Evolutionary conservation across 75 land plant species (phyloP).

Genomic region (Picea sitchensis): DNA sequence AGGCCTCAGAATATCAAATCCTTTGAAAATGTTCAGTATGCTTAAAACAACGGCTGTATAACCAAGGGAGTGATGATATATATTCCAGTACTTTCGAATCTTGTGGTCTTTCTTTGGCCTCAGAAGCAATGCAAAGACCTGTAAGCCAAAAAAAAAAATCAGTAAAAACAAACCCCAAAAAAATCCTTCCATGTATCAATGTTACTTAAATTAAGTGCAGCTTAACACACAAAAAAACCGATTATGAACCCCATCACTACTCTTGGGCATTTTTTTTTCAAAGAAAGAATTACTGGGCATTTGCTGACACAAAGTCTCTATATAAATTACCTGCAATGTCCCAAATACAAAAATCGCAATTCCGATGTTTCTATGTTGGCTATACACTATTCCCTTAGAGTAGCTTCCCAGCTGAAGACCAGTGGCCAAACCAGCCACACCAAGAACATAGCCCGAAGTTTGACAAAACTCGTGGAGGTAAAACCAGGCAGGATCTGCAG

Average conservation of each 20-base stretch:
- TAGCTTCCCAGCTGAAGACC: slow-evolving; percentile 54
- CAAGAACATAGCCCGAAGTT: slow-evolving; percentile 47
- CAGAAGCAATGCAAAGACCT: slow-evolving; percentile 47
- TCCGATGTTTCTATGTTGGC: slow-evolving; percentile 48
- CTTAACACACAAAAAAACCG: too few species aligned
- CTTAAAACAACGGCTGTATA: slow-evolving; percentile 28
- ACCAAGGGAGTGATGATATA: slow-evolving; percentile 47
- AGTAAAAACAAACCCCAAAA: too few species aligned
- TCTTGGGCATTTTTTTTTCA: too few species aligned
- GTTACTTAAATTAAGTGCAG: too few species aligned
- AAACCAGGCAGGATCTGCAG: slow-evolving; percentile 75
- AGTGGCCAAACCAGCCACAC: slow-evolving; percentile 73
- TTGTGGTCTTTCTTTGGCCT: slow-evolving; percentile 64
- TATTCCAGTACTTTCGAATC: slow-evolving; percentile 41
- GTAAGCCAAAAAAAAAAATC: not conserved
- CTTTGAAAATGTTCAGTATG: slow-evolving; percentile 58
- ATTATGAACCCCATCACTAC: too few species aligned
- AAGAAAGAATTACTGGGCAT: too few species aligned
- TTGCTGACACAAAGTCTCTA: not conserved
- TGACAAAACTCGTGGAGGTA: slow-evolving; percentile 68
- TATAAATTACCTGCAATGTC: slow-evolving; percentile 47
- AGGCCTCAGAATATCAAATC: slow-evolving; percentile 40
- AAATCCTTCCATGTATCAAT: too few species aligned
- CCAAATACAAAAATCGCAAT: slow-evolving; percentile 45
- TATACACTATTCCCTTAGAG: slow-evolving; percentile 21